Evolutionary conservation across 2,329 filamentous ascomycete species (phyloP).

Genomic region (Westerdykella sp.): DNA sequence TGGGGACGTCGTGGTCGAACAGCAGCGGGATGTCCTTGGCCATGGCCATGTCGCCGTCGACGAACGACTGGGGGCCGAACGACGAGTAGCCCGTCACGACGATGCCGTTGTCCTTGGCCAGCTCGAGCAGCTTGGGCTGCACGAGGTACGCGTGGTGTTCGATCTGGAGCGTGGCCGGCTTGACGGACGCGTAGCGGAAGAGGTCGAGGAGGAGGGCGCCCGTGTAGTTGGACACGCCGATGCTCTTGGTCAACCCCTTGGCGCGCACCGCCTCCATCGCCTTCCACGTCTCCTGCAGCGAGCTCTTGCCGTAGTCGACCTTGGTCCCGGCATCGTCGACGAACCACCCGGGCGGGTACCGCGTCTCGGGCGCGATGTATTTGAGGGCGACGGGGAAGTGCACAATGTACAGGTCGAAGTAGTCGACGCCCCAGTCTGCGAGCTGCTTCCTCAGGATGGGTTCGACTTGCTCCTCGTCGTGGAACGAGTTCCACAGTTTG

Average conservation of each 20-base stretch:
- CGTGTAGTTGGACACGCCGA: constrained; percentile 35
- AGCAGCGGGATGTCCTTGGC: constrained; percentile 27
- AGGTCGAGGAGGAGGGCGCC: constrained; percentile 46
- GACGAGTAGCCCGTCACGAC: constrained; percentile 35
- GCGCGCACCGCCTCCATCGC: constrained; percentile 38
- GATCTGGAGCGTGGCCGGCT: constrained; percentile 33
- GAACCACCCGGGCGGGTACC: constrained; percentile 36
- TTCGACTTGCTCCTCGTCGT: constrained; percentile 69
- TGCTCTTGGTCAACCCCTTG: constrained; percentile 32
- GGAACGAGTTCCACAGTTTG: constrained; percentile 92
- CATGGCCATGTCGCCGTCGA: constrained; percentile 32
- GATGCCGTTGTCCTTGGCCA: constrained; percentile 29
- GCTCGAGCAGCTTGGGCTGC: constrained; percentile 29
- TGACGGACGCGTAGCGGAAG: constrained; percentile 45
- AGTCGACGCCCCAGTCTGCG: constrained; percentile 33
- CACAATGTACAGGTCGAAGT: constrained; percentile 54
- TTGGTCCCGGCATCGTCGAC: constrained; percentile 24
- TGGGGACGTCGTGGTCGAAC: constrained; percentile 52
- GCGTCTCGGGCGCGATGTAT: constrained; percentile 33
- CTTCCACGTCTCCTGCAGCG: constrained; percentile 33
- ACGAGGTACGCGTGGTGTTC: constrained; percentile 37
- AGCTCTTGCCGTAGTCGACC: constrained; percentile 34
- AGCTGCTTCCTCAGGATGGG: constrained; percentile 62
- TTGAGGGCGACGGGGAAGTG: constrained; percentile 86
- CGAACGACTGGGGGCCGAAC: constrained; percentile 43